A percentile compares a stretch with the other conserved stretches of the same genome.
Evolutionary conservation across 2,329 filamentous ascomycete species (phyloP).

Genomic region (Ophiostoma tasmaniense): DNA sequence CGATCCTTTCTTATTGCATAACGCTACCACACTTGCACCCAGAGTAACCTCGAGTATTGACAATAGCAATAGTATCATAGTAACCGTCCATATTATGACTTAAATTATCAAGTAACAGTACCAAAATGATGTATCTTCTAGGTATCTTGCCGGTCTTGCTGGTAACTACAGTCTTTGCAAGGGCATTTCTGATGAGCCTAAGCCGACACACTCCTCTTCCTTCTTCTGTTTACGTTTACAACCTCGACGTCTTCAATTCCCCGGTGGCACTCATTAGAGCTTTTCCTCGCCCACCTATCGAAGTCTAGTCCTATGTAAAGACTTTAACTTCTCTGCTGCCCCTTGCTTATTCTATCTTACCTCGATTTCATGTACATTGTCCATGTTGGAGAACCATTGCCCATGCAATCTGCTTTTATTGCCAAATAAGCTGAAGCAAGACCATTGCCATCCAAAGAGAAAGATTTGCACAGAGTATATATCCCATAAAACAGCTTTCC

Average conservation of each 20-base stretch:
- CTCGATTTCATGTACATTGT: too few relatives aligned
- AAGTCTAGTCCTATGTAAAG: background rate
- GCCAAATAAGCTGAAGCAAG: background rate
- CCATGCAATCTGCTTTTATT: too few relatives aligned
- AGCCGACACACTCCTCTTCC: background rate
- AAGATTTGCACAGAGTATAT: background rate
- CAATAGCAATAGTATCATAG: background rate
- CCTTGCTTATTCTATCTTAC: background rate
- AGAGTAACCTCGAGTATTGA: background rate
- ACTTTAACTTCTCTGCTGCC: background rate
- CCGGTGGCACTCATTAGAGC: background rate
- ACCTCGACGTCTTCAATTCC: background rate
- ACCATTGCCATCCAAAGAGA: background rate
- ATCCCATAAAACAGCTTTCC: background rate
- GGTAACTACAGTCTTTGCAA: background rate
- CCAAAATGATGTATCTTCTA: background rate
- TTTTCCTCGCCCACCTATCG: too few relatives aligned
- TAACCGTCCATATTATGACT: background rate
- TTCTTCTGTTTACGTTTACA: background rate
- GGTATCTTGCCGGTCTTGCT: background rate
- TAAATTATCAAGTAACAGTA: background rate
- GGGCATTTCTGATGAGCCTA: background rate
- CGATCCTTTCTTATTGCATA: background rate
- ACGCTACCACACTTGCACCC: background rate
- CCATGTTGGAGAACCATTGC: too few relatives aligned